These are phyloP conservation scores for Ajuga reptans DNA, from an alignment of 305 asterid species.

Conservation along the genomic window DNA sequence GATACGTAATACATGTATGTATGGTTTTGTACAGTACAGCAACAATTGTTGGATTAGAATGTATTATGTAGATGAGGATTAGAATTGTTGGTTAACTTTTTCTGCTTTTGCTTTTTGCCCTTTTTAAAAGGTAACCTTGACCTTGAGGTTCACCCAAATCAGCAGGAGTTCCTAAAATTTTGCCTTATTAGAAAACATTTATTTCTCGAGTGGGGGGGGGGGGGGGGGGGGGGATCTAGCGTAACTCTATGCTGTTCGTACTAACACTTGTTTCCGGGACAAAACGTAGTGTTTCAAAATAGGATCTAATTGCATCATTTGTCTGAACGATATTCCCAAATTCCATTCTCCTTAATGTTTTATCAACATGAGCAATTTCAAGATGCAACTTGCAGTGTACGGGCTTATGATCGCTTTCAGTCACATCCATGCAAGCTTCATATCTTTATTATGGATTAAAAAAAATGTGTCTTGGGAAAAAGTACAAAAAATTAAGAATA, in stretches of 20 bases:
- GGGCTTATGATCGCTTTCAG: slow-evolving; percentile 92
- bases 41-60: slow-evolving; percentile 1
- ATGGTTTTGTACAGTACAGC: neutral
- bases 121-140: too few species aligned
- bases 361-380: slow-evolving; percentile 66
- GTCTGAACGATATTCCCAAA: slow-evolving; percentile 54
- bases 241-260: slow-evolving; percentile 43
- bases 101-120: too few species aligned
- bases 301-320: slow-evolving; percentile 40
- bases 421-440: slow-evolving; percentile 86
- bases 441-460: slow-evolving; percentile 35
- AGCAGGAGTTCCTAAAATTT: too few species aligned
- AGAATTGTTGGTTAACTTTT: too few species aligned
- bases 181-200: too few species aligned
- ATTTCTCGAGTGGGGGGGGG: too few species aligned
- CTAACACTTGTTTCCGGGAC: slow-evolving; percentile 61
- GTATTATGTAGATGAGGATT: neutral
- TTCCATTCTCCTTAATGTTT: slow-evolving; percentile 64
- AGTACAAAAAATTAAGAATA: neutral
- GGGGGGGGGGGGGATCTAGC: too few species aligned
- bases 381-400: slow-evolving; percentile 73
- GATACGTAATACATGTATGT: too few species aligned
- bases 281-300: slow-evolving; percentile 43
- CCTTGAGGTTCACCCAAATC: too few species aligned
- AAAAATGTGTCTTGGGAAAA: neutral